Evolutionary conservation across 2,329 filamentous ascomycete species (phyloP), one percentile per base, ranked within the genome.

Genomic region (Chaetomium olivaceum): DNA sequence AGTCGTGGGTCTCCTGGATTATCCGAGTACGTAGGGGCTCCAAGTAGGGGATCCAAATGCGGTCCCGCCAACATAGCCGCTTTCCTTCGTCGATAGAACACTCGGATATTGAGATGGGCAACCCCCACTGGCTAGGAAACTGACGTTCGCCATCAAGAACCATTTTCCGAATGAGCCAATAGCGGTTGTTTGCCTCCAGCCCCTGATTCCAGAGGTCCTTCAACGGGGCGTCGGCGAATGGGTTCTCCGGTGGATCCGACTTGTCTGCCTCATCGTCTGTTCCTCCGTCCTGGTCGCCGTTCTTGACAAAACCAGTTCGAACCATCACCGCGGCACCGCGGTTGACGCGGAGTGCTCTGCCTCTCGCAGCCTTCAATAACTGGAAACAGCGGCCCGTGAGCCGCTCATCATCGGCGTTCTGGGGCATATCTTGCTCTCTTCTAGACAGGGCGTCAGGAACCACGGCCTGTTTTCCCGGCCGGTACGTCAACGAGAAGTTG

Each of bases 131-230:
- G 2, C 4, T 14, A 1, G 55, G 62, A 0, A 64, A 19, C 36
- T 64, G 33, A 2, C 50, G 19, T 12, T 48, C 33, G n/a, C 55
- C 48, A 12, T 64, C 62, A 1, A 2, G n/a, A n/a, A 64, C 55
- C 48, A 59, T 19, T 3, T 54, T 3, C 9, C 48, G 33, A 36
- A 64, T 64, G 1, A 58, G 31, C 62, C 33, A 64, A 12, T 59
- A 64, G 2, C 48, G 56, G 62, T 64, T 64, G n/a, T 64, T 64
- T 3, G 48, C 62, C 11, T 64, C 56, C 2, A 64, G 52, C 21
- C 46, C 62, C 27, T 64, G 33, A 5, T 59, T 33, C 56, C 21
- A 64, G 1, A 59, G 56, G 16, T 54, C 27, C 21, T 23, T 63
- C 5, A 63, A 14, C 7, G 46, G 62, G 5, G 4, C 21, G 2